Evolutionary conservation across 2,329 filamentous ascomycete species (phyloP), one percentile per base, ranked within the genome.

Genomic region (Coniosporium tulheliwenetii): DNA sequence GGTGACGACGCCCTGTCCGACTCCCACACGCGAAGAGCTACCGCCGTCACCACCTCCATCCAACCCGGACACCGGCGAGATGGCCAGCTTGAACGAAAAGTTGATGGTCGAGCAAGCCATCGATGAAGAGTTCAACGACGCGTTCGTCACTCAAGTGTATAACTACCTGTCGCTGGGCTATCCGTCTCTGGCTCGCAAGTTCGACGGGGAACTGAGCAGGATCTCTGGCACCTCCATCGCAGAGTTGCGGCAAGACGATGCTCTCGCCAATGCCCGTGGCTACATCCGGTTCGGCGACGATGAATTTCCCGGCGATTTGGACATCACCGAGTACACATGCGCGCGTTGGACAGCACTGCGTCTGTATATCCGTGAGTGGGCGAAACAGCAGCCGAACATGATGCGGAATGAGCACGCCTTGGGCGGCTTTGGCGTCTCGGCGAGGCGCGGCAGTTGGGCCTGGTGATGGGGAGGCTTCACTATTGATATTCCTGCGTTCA

Each of bases 131-230:
- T 93, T 91, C 52, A 70, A 79, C 45, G 85, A 94, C 56, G 69
- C 69, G 3, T 94, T 95, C 56, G 77, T 95, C 42, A 94, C 87
- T 0, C 89, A 96, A 60, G 87, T 96, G 7, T 96, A 93, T 70
- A 95, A 96, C 59, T 96, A 96, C 59, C 70, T 96, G 12, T 93
- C 85, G 0, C 71, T 96, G 5, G 89, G 89, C 5, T 95, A 95
- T 58, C 87, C 89, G 2, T 79, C 84, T 30, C 77, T 86, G 52
- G 89, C 87, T 9, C 76, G 81, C 15, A 72, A 75, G 32, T 96
- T 84, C 53, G 89, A 96, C 54, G 73, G 79, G 9, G 89, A 96
- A 64, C 68, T 96, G 14, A 76, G 79, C 49, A 85, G 82, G 55
- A 93, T 95, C 42, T 82, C 79, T 30, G 69, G 72, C 8, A 77